Evolutionary conservation across 768 basidiomycete genomes (phyloP), one percentile per base, ranked within the genome.

Genomic region (Mycena vulgaris): DNA sequence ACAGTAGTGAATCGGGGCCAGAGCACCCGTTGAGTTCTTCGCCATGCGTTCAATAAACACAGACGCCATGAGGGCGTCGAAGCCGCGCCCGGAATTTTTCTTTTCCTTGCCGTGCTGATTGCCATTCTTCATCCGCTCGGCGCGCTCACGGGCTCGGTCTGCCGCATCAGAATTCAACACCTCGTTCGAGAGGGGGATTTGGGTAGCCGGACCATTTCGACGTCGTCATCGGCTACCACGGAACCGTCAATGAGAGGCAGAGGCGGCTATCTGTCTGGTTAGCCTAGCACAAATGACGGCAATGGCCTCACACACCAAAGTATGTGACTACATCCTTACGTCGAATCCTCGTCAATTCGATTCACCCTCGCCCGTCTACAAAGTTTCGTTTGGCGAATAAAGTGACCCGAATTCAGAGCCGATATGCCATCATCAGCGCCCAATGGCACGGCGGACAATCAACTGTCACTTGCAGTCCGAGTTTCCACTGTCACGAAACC

Each of bases 91-190:
- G 6, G 23, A n/a, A 19, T n/a, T 40, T 21, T 64, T 64, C n/a
- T 64, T 64, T 23, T 30, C 30, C 39, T 33, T 64, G n/a, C 63
- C 63, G 14, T 64, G 63, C 30, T 55, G 1, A 35, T 64, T 64
- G 17, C 63, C 63, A 35, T 64, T 64, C 7, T 5, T 9, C 40
- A 55, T 64, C 21, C 63, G 17, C 40, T 40, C 52, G 2, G 52
- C 51, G 6, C 52, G 63, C 40, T 64, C 63, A 3, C 21, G 28
- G 10, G 42, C 42, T n/a, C 59, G 42, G 45, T 60, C 59, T 40
- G 21, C 40, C 6, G 7, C 19, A 37, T 37, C 35, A 14, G 42
- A 45, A 21, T 14, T 21, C 21, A 55, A 35, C 13, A 21, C 17
- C 5, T 30, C 59, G 25, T 48, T 60, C 1, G 59, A 60, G 45